These are phyloP conservation scores for Haematococcus sp. DNA, from an alignment of 139 green algal species.

Conservation along the genomic window DNA sequence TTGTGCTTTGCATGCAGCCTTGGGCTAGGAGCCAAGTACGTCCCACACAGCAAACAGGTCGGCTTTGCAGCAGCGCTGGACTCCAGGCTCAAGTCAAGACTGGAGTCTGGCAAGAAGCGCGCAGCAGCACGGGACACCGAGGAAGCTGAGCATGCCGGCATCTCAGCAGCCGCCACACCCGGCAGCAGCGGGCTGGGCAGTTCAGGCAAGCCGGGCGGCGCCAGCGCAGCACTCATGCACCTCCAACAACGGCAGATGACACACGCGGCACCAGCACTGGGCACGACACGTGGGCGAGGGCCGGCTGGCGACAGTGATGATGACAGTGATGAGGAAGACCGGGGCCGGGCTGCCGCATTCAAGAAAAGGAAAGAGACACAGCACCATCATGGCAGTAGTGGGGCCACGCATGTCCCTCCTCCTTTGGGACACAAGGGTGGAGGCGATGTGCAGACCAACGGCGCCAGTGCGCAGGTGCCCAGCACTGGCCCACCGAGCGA, in stretches of 20 bases:
- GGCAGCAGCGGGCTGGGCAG: no score
- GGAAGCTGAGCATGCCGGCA: not conserved
- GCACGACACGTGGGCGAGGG: not conserved
- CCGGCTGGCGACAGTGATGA: not conserved
- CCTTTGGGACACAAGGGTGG: no score
- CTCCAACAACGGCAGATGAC: not conserved
- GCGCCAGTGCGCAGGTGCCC: no score
- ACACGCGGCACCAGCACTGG: not conserved
- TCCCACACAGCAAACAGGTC: conserved; percentile 39
- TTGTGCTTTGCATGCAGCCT: no score
- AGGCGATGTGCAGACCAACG: no score
- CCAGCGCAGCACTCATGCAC: not conserved
- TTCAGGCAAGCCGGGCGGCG: not conserved
- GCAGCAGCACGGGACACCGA: conserved; percentile 5
- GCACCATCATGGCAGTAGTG: no score
- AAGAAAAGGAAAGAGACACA: no score
- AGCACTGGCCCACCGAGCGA: no score
- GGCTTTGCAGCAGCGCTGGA: conserved; percentile 20
- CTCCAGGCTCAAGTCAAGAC: conserved; percentile 13
- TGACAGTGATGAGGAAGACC: not conserved
- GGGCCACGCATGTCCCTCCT: no score
- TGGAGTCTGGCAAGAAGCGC: conserved; percentile 18
- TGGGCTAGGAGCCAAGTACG: conserved; percentile 34
- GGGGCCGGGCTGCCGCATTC: not conserved
- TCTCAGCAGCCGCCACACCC: not conserved